Percentiles rank a stretch among this genome's conserved stretches.
phyloP scores from a whole-genome alignment of 2,329 filamentous ascomycete genomes.

The Botrytis cinerea region DNA sequence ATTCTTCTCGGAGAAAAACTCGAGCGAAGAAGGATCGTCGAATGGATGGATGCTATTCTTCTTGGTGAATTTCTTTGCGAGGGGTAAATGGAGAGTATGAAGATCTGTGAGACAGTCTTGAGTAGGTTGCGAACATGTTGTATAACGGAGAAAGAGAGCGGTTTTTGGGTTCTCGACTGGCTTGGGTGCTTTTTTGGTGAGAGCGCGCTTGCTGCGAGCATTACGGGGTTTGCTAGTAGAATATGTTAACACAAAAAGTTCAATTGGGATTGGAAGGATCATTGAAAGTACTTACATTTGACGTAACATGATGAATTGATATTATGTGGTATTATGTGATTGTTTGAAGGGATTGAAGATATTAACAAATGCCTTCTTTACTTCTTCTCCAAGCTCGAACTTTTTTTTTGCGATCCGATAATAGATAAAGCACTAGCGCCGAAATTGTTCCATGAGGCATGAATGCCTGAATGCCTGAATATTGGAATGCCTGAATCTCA shows the following conservation, averaged over 20 bases:
- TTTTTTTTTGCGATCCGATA: slow-evolving; percentile 31
- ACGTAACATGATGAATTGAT: slow-evolving; percentile 40
- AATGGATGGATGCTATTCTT: slow-evolving; percentile 97
- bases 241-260: slow-evolving; percentile 9
- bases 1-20: slow-evolving; percentile 97
- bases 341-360: slow-evolving; percentile 21
- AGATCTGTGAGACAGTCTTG: slow-evolving; percentile 85
- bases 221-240: slow-evolving; percentile 64
- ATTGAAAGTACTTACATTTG: slow-evolving; percentile 38
- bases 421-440: slow-evolving; percentile 26
- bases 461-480: not conserved
- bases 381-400: slow-evolving; percentile 26
- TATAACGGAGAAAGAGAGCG: slow-evolving; percentile 85
- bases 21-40: slow-evolving; percentile 81
- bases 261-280: not conserved
- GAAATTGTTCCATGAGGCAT: not conserved
- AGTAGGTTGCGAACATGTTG: slow-evolving; percentile 77
- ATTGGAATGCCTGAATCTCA: slow-evolving; percentile 24
- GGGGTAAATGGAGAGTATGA: slow-evolving; percentile 78
- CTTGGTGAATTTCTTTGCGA: slow-evolving; percentile 90
- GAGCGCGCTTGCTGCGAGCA: slow-evolving; percentile 90
- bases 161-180: slow-evolving; percentile 86
- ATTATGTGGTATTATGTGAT: slow-evolving; percentile 26
- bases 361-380: slow-evolving; percentile 26
- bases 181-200: slow-evolving; percentile 92